These are phyloP conservation scores for Arachnomyces sp. DNA, from an alignment of 2,329 filamentous ascomycete genomes.

Conservation along the genomic window DNA sequence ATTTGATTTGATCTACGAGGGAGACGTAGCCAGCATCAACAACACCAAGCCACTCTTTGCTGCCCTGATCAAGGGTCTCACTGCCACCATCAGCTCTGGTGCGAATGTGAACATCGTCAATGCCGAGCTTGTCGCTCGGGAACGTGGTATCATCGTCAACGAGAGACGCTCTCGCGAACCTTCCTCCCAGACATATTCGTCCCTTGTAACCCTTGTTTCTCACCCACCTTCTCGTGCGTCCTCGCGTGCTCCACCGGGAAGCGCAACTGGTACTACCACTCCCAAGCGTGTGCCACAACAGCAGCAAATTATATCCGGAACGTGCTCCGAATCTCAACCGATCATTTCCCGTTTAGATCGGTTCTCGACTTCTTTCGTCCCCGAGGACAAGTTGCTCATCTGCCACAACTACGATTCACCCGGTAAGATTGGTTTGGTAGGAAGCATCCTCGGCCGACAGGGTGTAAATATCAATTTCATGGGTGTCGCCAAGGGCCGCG, in stretches of 20 bases:
- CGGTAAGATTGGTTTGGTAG: constrained; percentile 75
- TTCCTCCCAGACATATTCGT: constrained; percentile 58
- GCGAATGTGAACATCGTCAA: constrained; percentile 80
- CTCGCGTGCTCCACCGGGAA: constrained; percentile 27
- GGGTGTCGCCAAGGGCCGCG: constrained; percentile 50
- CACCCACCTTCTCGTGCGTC: constrained; percentile 27
- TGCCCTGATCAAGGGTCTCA: constrained; percentile 68
- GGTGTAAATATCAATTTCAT: constrained; percentile 75
- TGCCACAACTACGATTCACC: constrained; percentile 74
- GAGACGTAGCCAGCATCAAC: constrained; percentile 60
- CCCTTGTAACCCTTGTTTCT: constrained; percentile 62
- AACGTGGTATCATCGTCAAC: constrained; percentile 70
- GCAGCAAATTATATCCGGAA: constrained; percentile 46
- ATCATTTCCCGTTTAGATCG: constrained; percentile 67
- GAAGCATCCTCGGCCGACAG: constrained; percentile 59
- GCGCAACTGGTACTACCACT: constrained; percentile 15
- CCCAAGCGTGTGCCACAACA: constrained; percentile 17
- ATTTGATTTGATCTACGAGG: constrained; percentile 72
- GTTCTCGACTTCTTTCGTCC: constrained; percentile 66
- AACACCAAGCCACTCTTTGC: constrained; percentile 75
- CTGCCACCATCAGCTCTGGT: constrained; percentile 59
- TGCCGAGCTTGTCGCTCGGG: constrained; percentile 64
- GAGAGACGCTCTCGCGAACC: constrained; percentile 61
- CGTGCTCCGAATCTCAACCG: constrained; percentile 27
- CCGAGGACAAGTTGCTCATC: constrained; percentile 67